Conservation (phyloP, 2,329 filamentous ascomycete species). For the Ophiocordyceps camponoti-saundersi region DNA sequence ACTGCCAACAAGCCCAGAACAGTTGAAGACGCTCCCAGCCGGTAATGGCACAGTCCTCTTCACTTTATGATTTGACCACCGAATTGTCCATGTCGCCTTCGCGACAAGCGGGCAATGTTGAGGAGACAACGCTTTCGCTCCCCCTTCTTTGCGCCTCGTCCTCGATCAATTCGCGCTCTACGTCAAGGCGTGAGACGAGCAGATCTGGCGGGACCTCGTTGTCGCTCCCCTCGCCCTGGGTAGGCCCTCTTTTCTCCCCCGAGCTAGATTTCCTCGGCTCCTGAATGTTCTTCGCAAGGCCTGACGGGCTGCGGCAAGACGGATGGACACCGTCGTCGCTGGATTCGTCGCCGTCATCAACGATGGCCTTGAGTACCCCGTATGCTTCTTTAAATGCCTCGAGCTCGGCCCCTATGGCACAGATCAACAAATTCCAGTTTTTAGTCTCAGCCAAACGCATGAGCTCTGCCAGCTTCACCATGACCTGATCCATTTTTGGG, state of each 20-base stretch:
- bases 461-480: slow-evolving; percentile 35
- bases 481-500: slow-evolving; percentile 36
- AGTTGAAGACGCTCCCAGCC: no score
- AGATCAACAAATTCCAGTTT: slow-evolving; percentile 60
- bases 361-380: slow-evolving; percentile 28
- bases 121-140: slow-evolving; percentile 31
- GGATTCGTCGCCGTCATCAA: slow-evolving; percentile 1
- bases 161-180: slow-evolving; percentile 5
- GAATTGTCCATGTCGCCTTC: background rate
- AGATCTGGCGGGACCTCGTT: slow-evolving; percentile 7
- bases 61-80: background rate
- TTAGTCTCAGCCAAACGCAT: slow-evolving; percentile 38
- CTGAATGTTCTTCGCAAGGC: background rate
- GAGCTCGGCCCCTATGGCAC: slow-evolving; percentile 57
- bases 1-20: no score
- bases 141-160: slow-evolving; percentile 9
- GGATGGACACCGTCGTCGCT: slow-evolving; percentile 1
- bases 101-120: slow-evolving; percentile 33
- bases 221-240: slow-evolving; percentile 5
- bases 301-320: background rate
- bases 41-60: no score
- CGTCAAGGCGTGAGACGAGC: slow-evolving; percentile 16
- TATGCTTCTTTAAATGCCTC: slow-evolving; percentile 48
- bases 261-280: background rate
- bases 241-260: background rate